These are phyloP conservation scores for Tuber borchii DNA, from an alignment of 495 filamentous ascomycete species.

Conservation along the genomic window DNA sequence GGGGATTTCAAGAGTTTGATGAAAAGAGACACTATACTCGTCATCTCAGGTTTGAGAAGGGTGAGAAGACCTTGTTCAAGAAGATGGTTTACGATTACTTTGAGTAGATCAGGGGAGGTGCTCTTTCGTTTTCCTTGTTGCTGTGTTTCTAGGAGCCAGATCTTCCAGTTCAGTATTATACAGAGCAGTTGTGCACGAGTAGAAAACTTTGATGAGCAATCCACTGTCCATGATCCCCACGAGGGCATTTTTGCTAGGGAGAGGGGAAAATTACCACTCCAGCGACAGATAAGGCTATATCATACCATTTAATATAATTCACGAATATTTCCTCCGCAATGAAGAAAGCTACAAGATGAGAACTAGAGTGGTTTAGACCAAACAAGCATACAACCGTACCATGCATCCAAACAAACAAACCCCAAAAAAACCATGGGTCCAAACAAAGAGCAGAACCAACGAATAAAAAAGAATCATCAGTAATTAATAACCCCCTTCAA, in stretches of 20 bases:
- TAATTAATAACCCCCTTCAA: slow-evolving; percentile 55
- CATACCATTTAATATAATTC: background rate
- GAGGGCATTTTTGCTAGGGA: background rate
- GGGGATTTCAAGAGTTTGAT: slow-evolving; percentile 57
- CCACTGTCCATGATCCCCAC: background rate
- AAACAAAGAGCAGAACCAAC: background rate
- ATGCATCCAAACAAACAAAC: background rate
- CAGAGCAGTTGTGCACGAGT: background rate
- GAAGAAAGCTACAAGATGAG: background rate
- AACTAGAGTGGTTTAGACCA: background rate
- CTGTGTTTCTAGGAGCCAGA: background rate
- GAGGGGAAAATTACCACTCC: background rate
- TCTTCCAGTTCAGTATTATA: background rate
- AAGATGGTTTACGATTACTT: slow-evolving; percentile 68
- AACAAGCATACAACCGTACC: background rate
- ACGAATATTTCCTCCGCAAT: background rate
- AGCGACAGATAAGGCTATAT: background rate
- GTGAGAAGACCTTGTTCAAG: slow-evolving; percentile 56
- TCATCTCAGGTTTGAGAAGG: slow-evolving; percentile 47
- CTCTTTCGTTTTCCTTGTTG: background rate
- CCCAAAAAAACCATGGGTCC: background rate
- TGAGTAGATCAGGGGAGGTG: background rate
- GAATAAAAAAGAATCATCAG: slow-evolving; percentile 12
- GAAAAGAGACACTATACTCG: slow-evolving; percentile 59
- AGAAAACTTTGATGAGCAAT: background rate